Evolutionary conservation across 257 asterid genomes (phyloP).

Genomic region (Craterostigma plantagineum): DNA sequence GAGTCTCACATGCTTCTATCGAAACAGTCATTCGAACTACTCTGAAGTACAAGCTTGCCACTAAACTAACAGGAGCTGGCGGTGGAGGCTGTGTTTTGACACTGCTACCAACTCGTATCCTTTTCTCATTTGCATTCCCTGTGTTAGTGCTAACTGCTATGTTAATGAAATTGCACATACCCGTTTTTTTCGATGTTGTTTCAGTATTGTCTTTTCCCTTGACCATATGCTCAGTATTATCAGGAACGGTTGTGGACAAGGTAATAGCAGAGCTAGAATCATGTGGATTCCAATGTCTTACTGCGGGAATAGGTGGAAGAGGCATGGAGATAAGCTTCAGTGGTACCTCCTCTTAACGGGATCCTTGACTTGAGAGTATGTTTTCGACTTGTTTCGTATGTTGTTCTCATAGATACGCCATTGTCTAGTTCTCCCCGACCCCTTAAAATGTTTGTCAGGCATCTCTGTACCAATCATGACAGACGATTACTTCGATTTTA

Average conservation of each 20-base stretch:
- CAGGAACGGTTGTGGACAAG: constrained; percentile 70
- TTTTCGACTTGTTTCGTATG: background rate
- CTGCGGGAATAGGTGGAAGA: constrained; percentile 80
- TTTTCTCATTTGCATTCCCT: too few species aligned
- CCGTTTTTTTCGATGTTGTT: too few species aligned
- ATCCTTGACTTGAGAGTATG: background rate
- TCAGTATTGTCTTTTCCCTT: constrained; percentile 16
- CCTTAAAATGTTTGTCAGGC: too few species aligned
- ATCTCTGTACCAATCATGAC: too few species aligned
- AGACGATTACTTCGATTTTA: too few species aligned
- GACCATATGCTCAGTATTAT: constrained; percentile 39
- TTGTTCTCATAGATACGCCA: background rate
- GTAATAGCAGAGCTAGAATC: constrained; percentile 55
- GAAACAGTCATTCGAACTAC: constrained; percentile 72
- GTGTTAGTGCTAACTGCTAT: constrained; percentile 3
- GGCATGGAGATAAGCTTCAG: constrained; percentile 68
- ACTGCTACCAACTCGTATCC: constrained; percentile 85
- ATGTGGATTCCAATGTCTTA: constrained; percentile 66
- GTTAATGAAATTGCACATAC: background rate
- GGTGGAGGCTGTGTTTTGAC: constrained; percentile 99
- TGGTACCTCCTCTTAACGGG: constrained; percentile 25
- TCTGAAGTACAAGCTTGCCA: constrained; percentile 51
- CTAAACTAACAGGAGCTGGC: constrained; percentile 97
- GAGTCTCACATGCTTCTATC: constrained; percentile 81
- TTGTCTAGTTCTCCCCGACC: background rate